Evolutionary conservation across 2,329 filamentous ascomycete species (phyloP), one percentile per base, ranked within the genome.

Genomic region (Metarhizium brunneum): DNA sequence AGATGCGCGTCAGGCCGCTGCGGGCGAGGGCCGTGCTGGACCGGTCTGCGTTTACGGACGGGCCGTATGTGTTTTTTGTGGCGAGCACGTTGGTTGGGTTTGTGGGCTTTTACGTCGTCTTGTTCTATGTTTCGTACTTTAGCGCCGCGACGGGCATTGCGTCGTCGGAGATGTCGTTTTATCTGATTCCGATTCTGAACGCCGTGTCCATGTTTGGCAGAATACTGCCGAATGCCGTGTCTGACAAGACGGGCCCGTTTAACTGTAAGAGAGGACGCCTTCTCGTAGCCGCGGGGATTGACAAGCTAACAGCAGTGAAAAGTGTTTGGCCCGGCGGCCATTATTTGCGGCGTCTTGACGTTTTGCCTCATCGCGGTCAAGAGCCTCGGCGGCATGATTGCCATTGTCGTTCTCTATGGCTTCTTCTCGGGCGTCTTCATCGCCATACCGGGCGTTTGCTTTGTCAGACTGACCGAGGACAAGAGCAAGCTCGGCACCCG

Each of bases 131-230:
- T 54, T 69, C 68, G 1, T 73, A 64, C 62, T 76, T 70, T 54
- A 63, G 67, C 2, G 48, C 65, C 30, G 57, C 65, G 0, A 63
- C 61, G 2, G 62, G 65, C 11, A 63, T 68, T 36, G 38, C 81
- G 7, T 70, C 74, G 29, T 70, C 68, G 1, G 57, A 64, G 54
- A 55, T 75, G 57, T 66, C 67, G 0, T 75, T 75, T 60, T 75
- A 77, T 60, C 62, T 76, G 5, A 67, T 73, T 1, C 66, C 77
- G 4, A 72, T 79, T 52, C 68, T 78, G 50, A 79, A 78, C 60
- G 76, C 71, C 3, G 70, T 0, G 76, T 74, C 0, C 78, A 86
- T 48, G 45, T 48, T 48, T 48, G 45, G 45, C 20, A 30, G 45
- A 30, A 48, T 20, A 2, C 25, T 48, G 45, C 45, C 45, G 4